phyloP scores from a whole-genome alignment of 371 early-diverging fungal species.

The Syncephalis plumigaleata region DNA sequence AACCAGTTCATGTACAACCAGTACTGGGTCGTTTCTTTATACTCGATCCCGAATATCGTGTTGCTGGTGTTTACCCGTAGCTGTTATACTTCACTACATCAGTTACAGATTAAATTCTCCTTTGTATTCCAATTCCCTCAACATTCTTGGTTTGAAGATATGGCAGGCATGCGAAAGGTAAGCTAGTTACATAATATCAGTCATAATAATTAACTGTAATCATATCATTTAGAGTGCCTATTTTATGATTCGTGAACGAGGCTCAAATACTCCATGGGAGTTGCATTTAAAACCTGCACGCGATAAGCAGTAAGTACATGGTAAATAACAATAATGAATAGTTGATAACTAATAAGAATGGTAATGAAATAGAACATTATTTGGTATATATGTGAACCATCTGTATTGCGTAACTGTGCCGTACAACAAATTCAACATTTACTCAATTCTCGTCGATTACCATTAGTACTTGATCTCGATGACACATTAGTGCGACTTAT shows the following conservation, averaged over 20 bases:
- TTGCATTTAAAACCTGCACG: slow-evolving; percentile 48
- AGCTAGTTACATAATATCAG: not conserved
- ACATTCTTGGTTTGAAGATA: slow-evolving; percentile 27
- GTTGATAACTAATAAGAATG: too few species aligned
- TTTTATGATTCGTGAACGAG: slow-evolving; percentile 21
- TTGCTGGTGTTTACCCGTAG: slow-evolving; percentile 30
- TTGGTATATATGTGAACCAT: slow-evolving; percentile 48
- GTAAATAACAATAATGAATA: too few species aligned
- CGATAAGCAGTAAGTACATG: slow-evolving; percentile 35
- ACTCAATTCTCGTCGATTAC: slow-evolving; percentile 27
- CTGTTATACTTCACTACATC: slow-evolving; percentile 30
- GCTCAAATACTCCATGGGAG: slow-evolving; percentile 35
- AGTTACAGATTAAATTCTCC: slow-evolving; percentile 18
- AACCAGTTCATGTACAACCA: not conserved
- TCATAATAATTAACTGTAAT: not conserved
- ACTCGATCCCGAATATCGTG: slow-evolving; percentile 24
- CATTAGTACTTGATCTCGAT: slow-evolving; percentile 62
- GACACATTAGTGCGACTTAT: slow-evolving; percentile 61
- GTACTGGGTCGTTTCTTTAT: slow-evolving; percentile 9
- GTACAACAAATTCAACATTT: slow-evolving; percentile 16
- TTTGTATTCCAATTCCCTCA: slow-evolving; percentile 40
- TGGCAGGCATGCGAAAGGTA: slow-evolving; percentile 24
- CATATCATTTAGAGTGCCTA: slow-evolving; percentile 22
- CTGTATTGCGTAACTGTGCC: slow-evolving; percentile 23
- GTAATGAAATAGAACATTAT: slow-evolving; percentile 19